A percentile compares a stretch with the other conserved stretches of the same genome.
phyloP scores from a whole-genome alignment of 805 yeast genomes.

The Starmerella vitae region DNA sequence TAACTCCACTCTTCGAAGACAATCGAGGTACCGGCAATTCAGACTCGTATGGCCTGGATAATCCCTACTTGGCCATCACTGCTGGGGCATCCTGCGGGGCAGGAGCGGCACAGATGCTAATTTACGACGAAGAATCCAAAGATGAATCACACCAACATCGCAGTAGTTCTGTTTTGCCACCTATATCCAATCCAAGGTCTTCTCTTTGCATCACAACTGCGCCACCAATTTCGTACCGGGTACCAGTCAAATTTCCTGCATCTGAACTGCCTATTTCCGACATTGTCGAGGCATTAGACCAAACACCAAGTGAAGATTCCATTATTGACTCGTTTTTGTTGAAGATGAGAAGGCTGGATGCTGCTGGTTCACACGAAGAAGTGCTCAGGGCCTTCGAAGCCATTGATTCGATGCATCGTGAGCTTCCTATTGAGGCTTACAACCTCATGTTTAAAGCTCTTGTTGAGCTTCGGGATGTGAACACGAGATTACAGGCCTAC shows the following conservation, averaged over 20 bases:
- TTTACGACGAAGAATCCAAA: slow-evolving; percentile 10
- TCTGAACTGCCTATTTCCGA: background rate
- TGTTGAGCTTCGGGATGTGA: slow-evolving; percentile 17
- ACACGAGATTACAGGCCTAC: slow-evolving; percentile 23
- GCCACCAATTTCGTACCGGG: background rate
- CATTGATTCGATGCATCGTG: slow-evolving; percentile 5
- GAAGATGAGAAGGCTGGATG: slow-evolving; percentile 13
- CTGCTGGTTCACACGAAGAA: slow-evolving; percentile 11
- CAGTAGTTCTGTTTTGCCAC: background rate
- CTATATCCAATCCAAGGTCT: background rate
- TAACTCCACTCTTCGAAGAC: slow-evolving; percentile 20
- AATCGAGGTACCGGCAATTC: slow-evolving; percentile 16
- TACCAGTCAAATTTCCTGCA: background rate
- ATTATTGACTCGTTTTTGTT: slow-evolving; percentile 6
- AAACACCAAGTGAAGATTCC: background rate
- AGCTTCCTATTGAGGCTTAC: slow-evolving; percentile 20
- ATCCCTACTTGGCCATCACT: slow-evolving; percentile 11
- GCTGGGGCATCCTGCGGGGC: slow-evolving; percentile 10
- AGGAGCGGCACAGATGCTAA: slow-evolving; percentile 5
- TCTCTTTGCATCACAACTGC: background rate
- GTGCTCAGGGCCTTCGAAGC: slow-evolving; percentile 9
- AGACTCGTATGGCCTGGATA: slow-evolving; percentile 12
- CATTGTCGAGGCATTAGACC: slow-evolving; percentile 5
- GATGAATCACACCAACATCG: slow-evolving; percentile 3
- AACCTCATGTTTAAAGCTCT: slow-evolving; percentile 20